Percentiles rank a stretch among this genome's conserved stretches.
Conservation (phyloP, 2,329 filamentous ascomycete genomes). For the Paramyrothecium roridum region DNA sequence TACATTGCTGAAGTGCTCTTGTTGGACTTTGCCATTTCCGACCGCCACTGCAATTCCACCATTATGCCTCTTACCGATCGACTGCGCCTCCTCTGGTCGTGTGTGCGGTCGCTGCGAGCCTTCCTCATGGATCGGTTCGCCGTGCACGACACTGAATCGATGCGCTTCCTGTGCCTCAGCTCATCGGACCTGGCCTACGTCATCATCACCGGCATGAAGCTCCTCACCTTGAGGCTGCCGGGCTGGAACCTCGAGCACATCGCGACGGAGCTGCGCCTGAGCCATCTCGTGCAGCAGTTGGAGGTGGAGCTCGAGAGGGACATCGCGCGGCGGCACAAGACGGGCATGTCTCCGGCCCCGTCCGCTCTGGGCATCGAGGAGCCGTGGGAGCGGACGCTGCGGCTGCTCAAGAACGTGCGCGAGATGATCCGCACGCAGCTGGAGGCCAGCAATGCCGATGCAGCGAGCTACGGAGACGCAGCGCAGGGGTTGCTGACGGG, state of each 20-base stretch:
- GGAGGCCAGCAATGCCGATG: background rate
- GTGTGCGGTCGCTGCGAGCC: conserved; percentile 34
- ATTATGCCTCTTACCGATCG: conserved; percentile 34
- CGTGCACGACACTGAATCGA: conserved; percentile 24
- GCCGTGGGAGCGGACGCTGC: background rate
- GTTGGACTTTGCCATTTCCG: conserved; percentile 42
- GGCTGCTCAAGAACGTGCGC: conserved; percentile 8
- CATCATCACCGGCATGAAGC: conserved; percentile 42
- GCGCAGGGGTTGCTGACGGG: background rate
- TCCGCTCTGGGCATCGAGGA: background rate
- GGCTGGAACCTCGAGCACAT: conserved; percentile 42
- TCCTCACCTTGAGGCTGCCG: conserved; percentile 40
- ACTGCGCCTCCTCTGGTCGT: conserved; percentile 42
- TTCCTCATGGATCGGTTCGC: conserved; percentile 36
- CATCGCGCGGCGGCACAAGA: background rate
- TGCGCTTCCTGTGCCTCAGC: conserved; percentile 36
- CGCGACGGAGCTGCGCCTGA: conserved; percentile 30
- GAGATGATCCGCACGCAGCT: conserved; percentile 4
- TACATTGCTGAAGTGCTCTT: conserved; percentile 43
- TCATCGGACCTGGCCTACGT: conserved; percentile 45
- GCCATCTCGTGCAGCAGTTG: conserved; percentile 6
- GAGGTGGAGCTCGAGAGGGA: conserved; percentile 15
- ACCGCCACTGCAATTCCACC: conserved; percentile 24
- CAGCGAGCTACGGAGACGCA: background rate
- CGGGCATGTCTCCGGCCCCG: background rate